Evolutionary conservation across 2,329 filamentous ascomycete species (phyloP).

Genomic region (Talaromyces sp.): DNA sequence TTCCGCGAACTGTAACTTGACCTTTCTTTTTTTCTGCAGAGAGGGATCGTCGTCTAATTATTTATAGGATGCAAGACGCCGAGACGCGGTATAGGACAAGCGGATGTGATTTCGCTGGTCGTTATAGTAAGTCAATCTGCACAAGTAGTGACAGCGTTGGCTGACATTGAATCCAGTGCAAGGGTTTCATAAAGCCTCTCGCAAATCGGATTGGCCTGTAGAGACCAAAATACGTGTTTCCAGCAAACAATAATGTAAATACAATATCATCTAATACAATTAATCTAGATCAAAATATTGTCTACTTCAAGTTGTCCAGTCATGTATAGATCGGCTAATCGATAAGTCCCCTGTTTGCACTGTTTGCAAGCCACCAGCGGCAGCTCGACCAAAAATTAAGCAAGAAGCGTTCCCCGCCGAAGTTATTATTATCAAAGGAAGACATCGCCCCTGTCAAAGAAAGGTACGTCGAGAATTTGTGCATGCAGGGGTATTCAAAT

Average conservation of each 20-base stretch:
- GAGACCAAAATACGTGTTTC: background rate
- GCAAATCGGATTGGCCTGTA: background rate
- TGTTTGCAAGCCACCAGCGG: slow-evolving; percentile 9
- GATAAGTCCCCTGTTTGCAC: background rate
- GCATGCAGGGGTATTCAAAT: background rate
- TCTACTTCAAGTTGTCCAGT: too few relatives aligned
- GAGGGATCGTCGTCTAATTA: slow-evolving; percentile 12
- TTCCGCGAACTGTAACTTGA: slow-evolving; percentile 46
- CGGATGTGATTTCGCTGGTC: slow-evolving; percentile 28
- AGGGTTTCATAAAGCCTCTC: background rate
- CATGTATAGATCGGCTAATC: background rate
- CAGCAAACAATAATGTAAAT: background rate
- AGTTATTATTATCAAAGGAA: background rate
- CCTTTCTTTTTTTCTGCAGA: background rate
- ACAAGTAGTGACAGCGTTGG: background rate
- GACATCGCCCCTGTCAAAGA: background rate
- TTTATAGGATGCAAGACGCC: slow-evolving; percentile 32
- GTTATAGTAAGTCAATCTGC: slow-evolving; percentile 21
- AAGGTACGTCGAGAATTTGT: background rate
- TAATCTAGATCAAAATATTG: background rate
- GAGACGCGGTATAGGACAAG: slow-evolving; percentile 33
- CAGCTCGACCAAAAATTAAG: slow-evolving; percentile 11
- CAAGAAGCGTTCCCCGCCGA: slow-evolving; percentile 1
- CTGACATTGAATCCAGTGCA: background rate
- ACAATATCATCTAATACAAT: background rate